Base-by-base conservation (phyloP, 176 grass and related monocot species). In the Tillandsia leiboldiana region DNA sequence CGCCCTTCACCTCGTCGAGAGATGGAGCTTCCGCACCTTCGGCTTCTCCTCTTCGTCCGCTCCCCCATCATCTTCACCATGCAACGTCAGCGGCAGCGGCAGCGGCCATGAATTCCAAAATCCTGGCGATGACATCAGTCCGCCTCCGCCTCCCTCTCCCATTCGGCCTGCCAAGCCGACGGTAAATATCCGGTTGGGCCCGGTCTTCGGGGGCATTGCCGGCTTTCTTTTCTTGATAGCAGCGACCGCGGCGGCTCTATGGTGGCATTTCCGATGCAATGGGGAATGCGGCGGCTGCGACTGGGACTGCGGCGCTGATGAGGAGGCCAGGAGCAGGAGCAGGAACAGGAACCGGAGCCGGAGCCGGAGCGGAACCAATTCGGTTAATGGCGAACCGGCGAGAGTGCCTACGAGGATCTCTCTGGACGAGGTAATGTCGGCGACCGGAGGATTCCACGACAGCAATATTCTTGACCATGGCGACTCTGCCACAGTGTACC, bases 1-100 rank as follows among this genome's bases (percentile, higher is more conserved):
- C n/a, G 90, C 90, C 11, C 74, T 86, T 54, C 90, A 92, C 71
- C 48, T 88, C 58, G 50, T 92, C 10, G 61, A 88, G 59, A 68
- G 67, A 48, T 88, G 90, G 87, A 71, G 66, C 67, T 91, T 91
- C 28, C 78, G 74, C 53, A 84, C 81, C 53, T 84, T 82, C 10
- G 81, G 74, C 50, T 85, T 78, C 50, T 50, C 77, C 70, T 28
- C 80, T 29, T 77, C 63, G 54, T 66, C 70, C 29, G 29, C 29
- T 33, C 29, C 29, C 0, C 29, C 29, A 33, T 5, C 29, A 4
- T 33, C 33, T 72, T 66, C 81, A 1, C 71, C 68, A 11, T 74
- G 68, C 12, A 70, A 65, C 62, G 54, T 48, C 51, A 51, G 77
- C 12, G 65, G 63, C 53, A 70, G 74, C 7, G 26, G n/a, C 2